These are phyloP conservation scores for Acaromyces ingoldii DNA, from an alignment of 1,284 basidiomycete genomes.

Conservation along the genomic window DNA sequence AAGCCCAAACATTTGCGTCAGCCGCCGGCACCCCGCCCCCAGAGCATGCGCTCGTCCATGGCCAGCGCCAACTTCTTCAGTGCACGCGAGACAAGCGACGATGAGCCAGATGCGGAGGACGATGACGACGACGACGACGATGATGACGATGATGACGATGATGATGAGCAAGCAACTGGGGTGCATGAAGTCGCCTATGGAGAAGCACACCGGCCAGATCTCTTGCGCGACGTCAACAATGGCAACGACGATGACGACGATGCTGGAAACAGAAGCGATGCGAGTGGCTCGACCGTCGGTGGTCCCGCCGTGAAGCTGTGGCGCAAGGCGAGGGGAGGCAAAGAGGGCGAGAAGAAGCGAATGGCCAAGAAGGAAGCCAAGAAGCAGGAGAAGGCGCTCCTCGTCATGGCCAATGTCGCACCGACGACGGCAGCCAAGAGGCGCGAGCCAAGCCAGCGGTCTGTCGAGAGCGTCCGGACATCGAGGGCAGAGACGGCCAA, in stretches of 20 bases:
- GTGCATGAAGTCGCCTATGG: conserved; percentile 3
- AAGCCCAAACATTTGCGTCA: conserved; percentile 16
- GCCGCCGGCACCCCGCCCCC: too few relatives aligned
- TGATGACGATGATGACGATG: conserved; percentile 17
- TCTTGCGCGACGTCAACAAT: conserved; percentile 13
- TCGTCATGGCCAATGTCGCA: too few relatives aligned
- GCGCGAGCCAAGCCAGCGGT: neutral
- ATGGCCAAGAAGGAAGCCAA: conserved; percentile 1
- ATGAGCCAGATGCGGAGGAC: conserved; percentile 4
- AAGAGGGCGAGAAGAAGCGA: conserved; percentile 15
- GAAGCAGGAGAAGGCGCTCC: neutral
- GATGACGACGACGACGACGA: conserved; percentile 13
- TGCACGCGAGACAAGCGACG: conserved; percentile 13
- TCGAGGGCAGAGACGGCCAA: conserved; percentile 22
- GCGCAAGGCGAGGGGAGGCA: conserved; percentile 26
- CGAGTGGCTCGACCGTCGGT: conserved; percentile 29
- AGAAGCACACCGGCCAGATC: conserved; percentile 28
- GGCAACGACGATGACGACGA: conserved; percentile 11
- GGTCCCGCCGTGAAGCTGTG: conserved; percentile 29
- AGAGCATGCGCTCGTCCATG: neutral
- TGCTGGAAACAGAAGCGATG: conserved; percentile 15
- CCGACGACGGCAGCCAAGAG: too few relatives aligned
- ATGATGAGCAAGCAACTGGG: neutral
- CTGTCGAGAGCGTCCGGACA: conserved; percentile 8
- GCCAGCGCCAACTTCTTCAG: conserved; percentile 27